Conservation (phyloP, 176 grass and related monocot species). For the Triticum aestivum region DNA sequence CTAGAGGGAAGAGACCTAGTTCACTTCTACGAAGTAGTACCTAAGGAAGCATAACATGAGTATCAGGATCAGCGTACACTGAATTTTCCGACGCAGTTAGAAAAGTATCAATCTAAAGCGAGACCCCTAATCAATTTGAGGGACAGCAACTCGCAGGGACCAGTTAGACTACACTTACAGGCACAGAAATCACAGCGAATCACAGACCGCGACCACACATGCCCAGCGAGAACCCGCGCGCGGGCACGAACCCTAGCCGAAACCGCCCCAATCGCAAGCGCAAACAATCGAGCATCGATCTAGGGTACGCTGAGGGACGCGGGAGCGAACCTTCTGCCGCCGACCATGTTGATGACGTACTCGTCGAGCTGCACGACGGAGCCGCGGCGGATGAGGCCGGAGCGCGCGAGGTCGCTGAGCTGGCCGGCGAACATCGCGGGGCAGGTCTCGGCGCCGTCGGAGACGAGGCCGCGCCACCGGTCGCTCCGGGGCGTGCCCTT, state of each 20-base stretch:
- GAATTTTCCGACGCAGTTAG: neutral
- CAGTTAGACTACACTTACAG: neutral
- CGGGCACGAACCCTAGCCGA: slow-evolving; percentile 16
- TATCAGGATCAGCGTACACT: no score
- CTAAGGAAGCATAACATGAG: neutral
- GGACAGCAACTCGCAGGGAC: neutral
- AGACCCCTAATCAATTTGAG: neutral
- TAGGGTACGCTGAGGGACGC: neutral
- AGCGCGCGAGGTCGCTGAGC: slow-evolving; percentile 56
- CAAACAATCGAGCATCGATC: neutral
- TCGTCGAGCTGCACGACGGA: slow-evolving; percentile 68
- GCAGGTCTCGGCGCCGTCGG: slow-evolving; percentile 50
- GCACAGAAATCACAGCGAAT: neutral
- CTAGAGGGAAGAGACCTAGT: neutral
- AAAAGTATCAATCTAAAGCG: neutral
- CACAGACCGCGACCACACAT: neutral
- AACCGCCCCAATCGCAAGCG: neutral
- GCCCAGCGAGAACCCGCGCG: neutral
- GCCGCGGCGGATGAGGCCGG: slow-evolving; percentile 47
- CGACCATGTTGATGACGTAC: slow-evolving; percentile 56
- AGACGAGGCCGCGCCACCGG: slow-evolving; percentile 60
- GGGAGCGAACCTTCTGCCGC: slow-evolving; percentile 42
- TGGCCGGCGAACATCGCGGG: slow-evolving; percentile 55
- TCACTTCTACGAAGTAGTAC: neutral
- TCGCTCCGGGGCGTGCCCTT: slow-evolving; percentile 24